Evolutionary conservation across 2,329 filamentous ascomycete genomes (phyloP).

Genomic region (Xylariaceae sp.): DNA sequence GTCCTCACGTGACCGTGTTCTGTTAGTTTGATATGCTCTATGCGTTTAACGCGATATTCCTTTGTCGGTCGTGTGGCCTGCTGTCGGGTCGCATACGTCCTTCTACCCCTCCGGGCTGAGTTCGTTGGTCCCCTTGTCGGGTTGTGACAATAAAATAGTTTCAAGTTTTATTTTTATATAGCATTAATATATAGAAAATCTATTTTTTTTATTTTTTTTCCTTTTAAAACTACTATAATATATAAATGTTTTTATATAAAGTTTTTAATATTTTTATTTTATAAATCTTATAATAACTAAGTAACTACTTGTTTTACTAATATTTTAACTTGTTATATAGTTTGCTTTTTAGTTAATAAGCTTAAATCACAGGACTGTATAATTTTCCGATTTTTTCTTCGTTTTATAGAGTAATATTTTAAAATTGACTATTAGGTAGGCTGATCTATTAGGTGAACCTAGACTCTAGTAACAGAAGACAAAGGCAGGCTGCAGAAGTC

Average conservation of each 20-base stretch:
- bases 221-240: background rate
- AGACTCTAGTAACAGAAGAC: too few species aligned
- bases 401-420: background rate
- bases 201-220: background rate
- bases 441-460: background rate
- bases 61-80: too few species aligned
- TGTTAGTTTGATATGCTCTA: too few species aligned
- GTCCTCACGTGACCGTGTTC: too few species aligned
- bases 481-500: too few species aligned
- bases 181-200: background rate
- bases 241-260: background rate
- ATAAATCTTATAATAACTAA: background rate
- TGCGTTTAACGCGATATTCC: too few species aligned
- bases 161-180: background rate
- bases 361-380: background rate
- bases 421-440: background rate
- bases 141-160: too few species aligned
- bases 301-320: background rate
- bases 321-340: background rate
- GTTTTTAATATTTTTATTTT: background rate
- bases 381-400: background rate
- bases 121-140: too few species aligned
- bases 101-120: too few species aligned
- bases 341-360: too few species aligned
- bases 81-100: too few species aligned